Evolutionary conservation across 2,329 filamentous ascomycete genomes (phyloP).

Genomic region (Chaetomium globosum): DNA sequence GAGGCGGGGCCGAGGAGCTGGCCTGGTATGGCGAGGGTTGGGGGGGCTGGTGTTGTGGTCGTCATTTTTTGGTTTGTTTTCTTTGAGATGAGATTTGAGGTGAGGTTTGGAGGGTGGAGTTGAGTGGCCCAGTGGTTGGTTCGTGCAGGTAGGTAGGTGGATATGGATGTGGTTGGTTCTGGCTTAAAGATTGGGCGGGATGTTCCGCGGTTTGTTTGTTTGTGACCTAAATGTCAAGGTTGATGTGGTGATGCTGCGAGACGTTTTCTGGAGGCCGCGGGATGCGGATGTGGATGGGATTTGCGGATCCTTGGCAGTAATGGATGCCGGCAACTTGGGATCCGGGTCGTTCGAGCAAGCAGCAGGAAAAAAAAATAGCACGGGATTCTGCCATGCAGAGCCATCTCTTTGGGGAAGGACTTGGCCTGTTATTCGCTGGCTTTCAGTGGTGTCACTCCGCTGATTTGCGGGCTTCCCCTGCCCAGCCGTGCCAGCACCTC

Average conservation of each 20-base stretch:
- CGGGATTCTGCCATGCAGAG: slow-evolving; percentile 25
- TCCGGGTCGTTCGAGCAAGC: slow-evolving; percentile 29
- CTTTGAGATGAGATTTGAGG: neutral
- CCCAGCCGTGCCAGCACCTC: neutral
- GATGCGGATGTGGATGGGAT: slow-evolving; percentile 7
- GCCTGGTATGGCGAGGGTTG: slow-evolving; percentile 75
- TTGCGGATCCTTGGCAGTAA: slow-evolving; percentile 19
- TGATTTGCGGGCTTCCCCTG: neutral
- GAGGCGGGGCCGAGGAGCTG: slow-evolving; percentile 71
- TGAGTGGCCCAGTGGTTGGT: neutral
- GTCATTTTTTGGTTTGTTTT: slow-evolving; percentile 25
- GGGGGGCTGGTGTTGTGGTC: slow-evolving; percentile 36
- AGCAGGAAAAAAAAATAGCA: slow-evolving; percentile 17
- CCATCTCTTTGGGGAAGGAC: neutral
- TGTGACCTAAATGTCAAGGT: neutral
- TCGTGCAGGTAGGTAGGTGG: neutral
- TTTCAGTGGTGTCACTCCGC: neutral
- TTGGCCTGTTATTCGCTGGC: slow-evolving; percentile 10
- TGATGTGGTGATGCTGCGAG: neutral
- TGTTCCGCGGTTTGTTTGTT: slow-evolving; percentile 17
- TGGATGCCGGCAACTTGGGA: slow-evolving; percentile 22
- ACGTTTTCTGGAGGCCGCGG: slow-evolving; percentile 5
- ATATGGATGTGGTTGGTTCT: neutral
- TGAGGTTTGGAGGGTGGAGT: neutral
- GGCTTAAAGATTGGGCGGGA: neutral